Percentiles rank a stretch among this genome's conserved stretches.
Conservation (phyloP, 2,329 filamentous ascomycete species). For the Ceratocystis papillata region DNA sequence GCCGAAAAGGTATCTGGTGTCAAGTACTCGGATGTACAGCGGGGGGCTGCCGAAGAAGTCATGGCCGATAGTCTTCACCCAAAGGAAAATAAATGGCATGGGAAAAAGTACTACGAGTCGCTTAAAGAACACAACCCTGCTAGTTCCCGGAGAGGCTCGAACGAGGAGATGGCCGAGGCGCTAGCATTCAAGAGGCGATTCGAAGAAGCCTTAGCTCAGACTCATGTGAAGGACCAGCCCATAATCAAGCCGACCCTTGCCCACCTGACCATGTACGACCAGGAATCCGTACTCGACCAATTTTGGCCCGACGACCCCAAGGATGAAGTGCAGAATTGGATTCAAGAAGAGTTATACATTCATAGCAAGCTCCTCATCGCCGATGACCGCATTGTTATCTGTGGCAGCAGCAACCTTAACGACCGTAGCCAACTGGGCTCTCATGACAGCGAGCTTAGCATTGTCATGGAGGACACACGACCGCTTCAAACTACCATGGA, state of each 20-base stretch:
- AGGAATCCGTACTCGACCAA: constrained; percentile 53
- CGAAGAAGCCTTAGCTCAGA: constrained; percentile 31
- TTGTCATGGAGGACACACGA: constrained; percentile 77
- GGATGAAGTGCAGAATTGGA: constrained; percentile 73
- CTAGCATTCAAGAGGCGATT: constrained; percentile 33
- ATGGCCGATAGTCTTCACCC: constrained; percentile 48
- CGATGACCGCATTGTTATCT: constrained; percentile 75
- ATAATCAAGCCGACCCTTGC: constrained; percentile 45
- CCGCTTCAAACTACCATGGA: constrained; percentile 64
- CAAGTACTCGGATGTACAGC: constrained; percentile 74
- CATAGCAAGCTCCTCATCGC: constrained; percentile 85
- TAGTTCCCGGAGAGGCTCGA: constrained; percentile 38
- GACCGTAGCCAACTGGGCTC: constrained; percentile 78
- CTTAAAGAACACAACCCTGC: constrained; percentile 30
- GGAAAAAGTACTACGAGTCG: constrained; percentile 28
- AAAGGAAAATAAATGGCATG: constrained; percentile 63
- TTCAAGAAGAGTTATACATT: constrained; percentile 93
- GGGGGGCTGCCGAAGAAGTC: constrained; percentile 78
- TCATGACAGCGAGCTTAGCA: constrained; percentile 83
- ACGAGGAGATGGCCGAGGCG: constrained; percentile 41
- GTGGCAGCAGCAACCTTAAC: constrained; percentile 83
- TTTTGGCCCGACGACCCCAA: constrained; percentile 67
- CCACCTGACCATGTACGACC: constrained; percentile 60
- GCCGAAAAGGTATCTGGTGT: constrained; percentile 74
- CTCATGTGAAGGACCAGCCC: constrained; percentile 7